A percentile compares a stretch with the other conserved stretches of the same genome.
phyloP scores from a whole-genome alignment of 2,329 filamentous ascomycete species.

The Aspergillus luchuensis region DNA sequence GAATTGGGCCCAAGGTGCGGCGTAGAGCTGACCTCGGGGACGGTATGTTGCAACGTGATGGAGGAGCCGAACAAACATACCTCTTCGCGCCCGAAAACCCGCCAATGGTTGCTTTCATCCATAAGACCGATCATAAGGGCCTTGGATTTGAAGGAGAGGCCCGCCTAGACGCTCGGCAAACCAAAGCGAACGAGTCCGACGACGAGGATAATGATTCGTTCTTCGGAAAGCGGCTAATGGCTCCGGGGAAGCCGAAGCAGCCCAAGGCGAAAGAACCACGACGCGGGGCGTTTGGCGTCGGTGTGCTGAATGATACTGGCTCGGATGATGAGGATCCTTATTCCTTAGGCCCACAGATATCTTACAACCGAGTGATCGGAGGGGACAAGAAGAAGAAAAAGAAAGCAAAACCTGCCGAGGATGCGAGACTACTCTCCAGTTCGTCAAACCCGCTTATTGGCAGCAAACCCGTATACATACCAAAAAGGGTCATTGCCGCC shows the following conservation, averaged over 20 bases:
- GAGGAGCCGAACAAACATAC: constrained; percentile 56
- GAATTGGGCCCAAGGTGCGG: constrained; percentile 82
- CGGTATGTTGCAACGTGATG: constrained; percentile 41
- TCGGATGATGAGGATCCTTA: constrained; percentile 96
- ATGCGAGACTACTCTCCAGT: constrained; percentile 45
- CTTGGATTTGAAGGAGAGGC: constrained; percentile 49
- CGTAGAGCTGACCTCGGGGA: constrained; percentile 70
- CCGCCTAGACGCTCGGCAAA: constrained; percentile 30
- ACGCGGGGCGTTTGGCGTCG: constrained; percentile 77
- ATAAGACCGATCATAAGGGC: constrained; percentile 50
- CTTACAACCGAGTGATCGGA: constrained; percentile 79
- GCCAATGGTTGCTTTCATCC: constrained; percentile 57
- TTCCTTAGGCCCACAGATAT: constrained; percentile 85
- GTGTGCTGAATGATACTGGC: constrained; percentile 86
- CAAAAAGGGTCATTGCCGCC: constrained; percentile 60
- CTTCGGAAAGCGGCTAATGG: constrained; percentile 38
- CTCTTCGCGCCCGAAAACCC: constrained; percentile 85
- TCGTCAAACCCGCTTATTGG: constrained; percentile 65
- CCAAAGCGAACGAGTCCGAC: constrained; percentile 20
- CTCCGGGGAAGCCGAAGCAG: constrained; percentile 39
- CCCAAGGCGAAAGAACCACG: constrained; percentile 57
- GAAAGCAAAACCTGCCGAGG: constrained; percentile 46
- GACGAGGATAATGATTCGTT: constrained; percentile 39
- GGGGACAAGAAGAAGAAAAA: constrained; percentile 79
- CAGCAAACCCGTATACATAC: constrained; percentile 72